Percentiles rank a stretch among this genome's conserved stretches.
These are phyloP conservation scores for Calophaca sinica DNA, from an alignment of 306 rosid genomes.

Conservation along the genomic window DNA sequence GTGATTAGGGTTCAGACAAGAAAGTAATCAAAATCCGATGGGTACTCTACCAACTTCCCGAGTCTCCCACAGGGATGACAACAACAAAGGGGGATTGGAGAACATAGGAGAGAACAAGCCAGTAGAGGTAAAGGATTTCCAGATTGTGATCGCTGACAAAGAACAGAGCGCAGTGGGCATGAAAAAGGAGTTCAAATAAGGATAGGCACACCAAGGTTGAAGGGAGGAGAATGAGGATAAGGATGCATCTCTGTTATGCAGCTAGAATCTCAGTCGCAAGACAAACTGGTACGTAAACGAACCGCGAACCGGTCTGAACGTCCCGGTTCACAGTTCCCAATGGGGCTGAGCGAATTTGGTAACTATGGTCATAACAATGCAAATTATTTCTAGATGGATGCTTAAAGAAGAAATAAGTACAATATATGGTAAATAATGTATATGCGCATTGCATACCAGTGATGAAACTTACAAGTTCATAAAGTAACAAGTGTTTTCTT, in stretches of 20 bases:
- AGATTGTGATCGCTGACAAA: constrained; percentile 63
- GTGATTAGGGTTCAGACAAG: no score
- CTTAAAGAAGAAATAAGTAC: constrained; percentile 34
- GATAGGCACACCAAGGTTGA: constrained; percentile 92
- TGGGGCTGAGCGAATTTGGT: no score
- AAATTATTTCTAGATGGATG: neutral
- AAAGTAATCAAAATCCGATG: no score
- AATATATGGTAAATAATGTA: neutral
- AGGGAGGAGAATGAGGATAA: constrained; percentile 63
- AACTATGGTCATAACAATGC: neutral
- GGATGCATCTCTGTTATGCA: constrained; percentile 83
- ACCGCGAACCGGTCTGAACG: no score
- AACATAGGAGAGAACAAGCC: constrained; percentile 74
- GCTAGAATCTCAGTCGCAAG: constrained; percentile 61
- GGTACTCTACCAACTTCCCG: constrained; percentile 31
- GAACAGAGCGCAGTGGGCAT: constrained; percentile 55
- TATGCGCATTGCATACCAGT: neutral
- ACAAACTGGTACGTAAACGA: no score
- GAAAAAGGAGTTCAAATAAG: constrained; percentile 83
- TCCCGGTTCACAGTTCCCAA: no score
- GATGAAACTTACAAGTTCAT: constrained; percentile 6
- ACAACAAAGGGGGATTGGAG: neutral
- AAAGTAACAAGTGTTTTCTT: neutral
- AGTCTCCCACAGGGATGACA: constrained; percentile 21
- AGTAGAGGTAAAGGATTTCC: constrained; percentile 80